These are phyloP conservation scores for Podospora australis DNA, from an alignment of 495 filamentous ascomycete species.

Conservation along the genomic window DNA sequence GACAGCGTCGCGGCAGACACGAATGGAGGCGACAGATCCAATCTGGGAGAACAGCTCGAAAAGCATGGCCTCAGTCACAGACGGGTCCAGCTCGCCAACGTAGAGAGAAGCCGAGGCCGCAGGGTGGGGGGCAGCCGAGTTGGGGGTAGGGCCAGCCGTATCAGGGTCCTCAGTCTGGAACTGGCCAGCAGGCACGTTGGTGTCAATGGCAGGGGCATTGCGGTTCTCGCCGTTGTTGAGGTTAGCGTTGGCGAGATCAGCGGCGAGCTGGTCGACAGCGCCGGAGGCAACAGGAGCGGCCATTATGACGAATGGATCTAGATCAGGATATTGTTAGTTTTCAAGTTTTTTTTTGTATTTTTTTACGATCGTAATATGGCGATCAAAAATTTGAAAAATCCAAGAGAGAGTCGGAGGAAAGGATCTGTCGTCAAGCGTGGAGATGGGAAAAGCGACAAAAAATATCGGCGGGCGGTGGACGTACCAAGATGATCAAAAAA, in stretches of 20 bases:
- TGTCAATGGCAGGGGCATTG: conserved; percentile 57
- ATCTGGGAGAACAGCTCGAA: conserved; percentile 99
- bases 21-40: conserved; percentile 97
- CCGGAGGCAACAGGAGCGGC: conserved; percentile 54
- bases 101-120: conserved; percentile 97
- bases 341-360: neutral
- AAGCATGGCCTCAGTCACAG: conserved; percentile 99
- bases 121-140: conserved; percentile 62
- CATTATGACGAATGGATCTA: conserved; percentile 38
- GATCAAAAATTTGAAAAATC: no score
- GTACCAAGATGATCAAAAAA: no score
- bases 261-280: conserved; percentile 66
- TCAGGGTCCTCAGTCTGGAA: conserved; percentile 47
- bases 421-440: no score
- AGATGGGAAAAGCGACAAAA: no score
- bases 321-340: neutral
- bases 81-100: conserved; percentile 94
- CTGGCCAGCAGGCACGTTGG: conserved; percentile 49
- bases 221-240: conserved; percentile 58
- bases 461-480: no score
- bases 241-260: conserved; percentile 54
- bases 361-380: no score
- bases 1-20: conserved; percentile 98
- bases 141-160: conserved; percentile 59
- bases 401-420: no score